phyloP scores from a whole-genome alignment of 2,329 filamentous ascomycete species.

The Diplodia mutila region DNA sequence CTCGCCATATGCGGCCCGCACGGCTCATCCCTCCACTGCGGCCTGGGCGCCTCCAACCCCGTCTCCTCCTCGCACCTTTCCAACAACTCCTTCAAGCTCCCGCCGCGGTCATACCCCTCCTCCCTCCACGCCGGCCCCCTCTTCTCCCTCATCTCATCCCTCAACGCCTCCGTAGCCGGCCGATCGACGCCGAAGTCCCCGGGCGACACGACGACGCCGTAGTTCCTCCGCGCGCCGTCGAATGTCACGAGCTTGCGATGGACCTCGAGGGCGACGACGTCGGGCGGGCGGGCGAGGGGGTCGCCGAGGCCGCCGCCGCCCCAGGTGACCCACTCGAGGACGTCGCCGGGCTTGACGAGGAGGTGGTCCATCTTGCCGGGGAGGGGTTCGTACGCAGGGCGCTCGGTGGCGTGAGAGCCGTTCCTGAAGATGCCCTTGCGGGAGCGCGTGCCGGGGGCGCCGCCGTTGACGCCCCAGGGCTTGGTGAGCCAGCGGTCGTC shows the following conservation, averaged over 20 bases:
- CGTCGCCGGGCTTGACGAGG: slow-evolving; percentile 50
- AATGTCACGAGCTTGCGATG: slow-evolving; percentile 50
- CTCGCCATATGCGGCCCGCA: slow-evolving; percentile 53
- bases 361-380: slow-evolving; percentile 56
- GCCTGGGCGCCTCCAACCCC: slow-evolving; percentile 46
- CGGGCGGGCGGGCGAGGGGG: slow-evolving; percentile 48
- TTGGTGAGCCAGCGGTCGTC: slow-evolving; percentile 56
- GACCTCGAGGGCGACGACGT: slow-evolving; percentile 52
- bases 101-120: slow-evolving; percentile 50
- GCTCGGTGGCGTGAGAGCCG: slow-evolving; percentile 41
- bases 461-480: slow-evolving; percentile 55
- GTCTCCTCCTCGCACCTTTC: slow-evolving; percentile 47
- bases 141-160: slow-evolving; percentile 38
- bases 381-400: slow-evolving; percentile 32
- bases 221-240: slow-evolving; percentile 48
- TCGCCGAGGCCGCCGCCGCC: slow-evolving; percentile 55
- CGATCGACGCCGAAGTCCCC: slow-evolving; percentile 40
- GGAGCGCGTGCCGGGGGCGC: slow-evolving; percentile 49
- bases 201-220: slow-evolving; percentile 52
- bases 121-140: slow-evolving; percentile 30
- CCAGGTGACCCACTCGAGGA: slow-evolving; percentile 57
- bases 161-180: slow-evolving; percentile 42
- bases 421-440: slow-evolving; percentile 50
- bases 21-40: slow-evolving; percentile 50
- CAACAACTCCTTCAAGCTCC: slow-evolving; percentile 46